Conservation (phyloP, 1,284 basidiomycete species). For the Anthracocystis panici-leucophaei region DNA sequence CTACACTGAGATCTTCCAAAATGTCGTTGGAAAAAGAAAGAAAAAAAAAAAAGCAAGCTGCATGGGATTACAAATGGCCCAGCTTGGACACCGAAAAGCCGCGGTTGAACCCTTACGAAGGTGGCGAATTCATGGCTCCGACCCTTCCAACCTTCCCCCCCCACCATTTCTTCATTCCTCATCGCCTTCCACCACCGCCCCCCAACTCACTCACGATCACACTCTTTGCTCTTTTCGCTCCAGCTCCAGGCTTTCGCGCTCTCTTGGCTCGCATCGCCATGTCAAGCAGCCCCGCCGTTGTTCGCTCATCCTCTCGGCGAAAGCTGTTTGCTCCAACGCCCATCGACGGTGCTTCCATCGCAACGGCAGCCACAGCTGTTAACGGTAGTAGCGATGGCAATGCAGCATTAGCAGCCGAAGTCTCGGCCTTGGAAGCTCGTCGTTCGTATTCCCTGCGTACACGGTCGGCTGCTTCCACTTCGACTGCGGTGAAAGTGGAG, state of each 20-base stretch:
- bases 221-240: neutral
- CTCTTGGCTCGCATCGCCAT: constrained; percentile 5
- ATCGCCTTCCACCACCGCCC: neutral
- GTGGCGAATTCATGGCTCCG: constrained; percentile 8
- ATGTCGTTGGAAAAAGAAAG: too few species aligned
- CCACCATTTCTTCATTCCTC: neutral
- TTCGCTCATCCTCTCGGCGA: constrained; percentile 25
- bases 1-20: too few species aligned
- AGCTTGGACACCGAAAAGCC: constrained; percentile 3
- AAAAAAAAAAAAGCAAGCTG: too few species aligned
- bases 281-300: neutral
- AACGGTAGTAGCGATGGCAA: constrained; percentile 2
- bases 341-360: neutral
- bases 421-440: constrained; percentile 20
- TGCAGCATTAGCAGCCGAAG: constrained; percentile 27
- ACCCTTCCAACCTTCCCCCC: neutral
- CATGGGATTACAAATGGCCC: constrained; percentile 4
- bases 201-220: neutral
- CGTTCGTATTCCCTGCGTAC: constrained; percentile 35
- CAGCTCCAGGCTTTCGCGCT: neutral
- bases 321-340: constrained; percentile 48
- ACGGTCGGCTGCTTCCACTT: constrained; percentile 4
- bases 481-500: neutral
- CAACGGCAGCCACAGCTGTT: neutral
- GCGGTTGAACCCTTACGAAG: constrained; percentile 3